Evolutionary conservation across 768 basidiomycete genomes (phyloP), one percentile per base, ranked within the genome.

Genomic region (Boletus sp.): DNA sequence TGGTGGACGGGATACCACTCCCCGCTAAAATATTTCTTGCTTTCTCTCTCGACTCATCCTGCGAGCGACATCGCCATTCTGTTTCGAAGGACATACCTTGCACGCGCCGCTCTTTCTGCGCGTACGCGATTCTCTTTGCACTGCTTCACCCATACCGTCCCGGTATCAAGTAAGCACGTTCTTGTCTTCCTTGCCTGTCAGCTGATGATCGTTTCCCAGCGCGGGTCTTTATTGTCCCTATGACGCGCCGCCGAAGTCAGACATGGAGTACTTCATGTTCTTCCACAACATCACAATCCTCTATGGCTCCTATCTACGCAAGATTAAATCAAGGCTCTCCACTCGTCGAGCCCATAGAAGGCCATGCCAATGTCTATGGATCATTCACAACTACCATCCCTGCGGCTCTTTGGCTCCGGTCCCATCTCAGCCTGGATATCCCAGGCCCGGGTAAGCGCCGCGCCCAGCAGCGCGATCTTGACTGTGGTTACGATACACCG

Each of bases 351-450:
- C 65, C 57, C 58, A 53, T 47, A n/a, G 47, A 64, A 33, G 70
- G 69, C 11, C 42, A 51, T 27, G 47, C 68, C 8, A 63, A 66
- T 32, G 70, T 66, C 32, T 62, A 65, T 38, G 77, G 75, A 33
- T 72, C 78, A 10, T 79, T 79, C 47, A 69, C 74, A 1, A 72
- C 75, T 0, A 77, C 75, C 0, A 50, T 58, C 17, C 64, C 73
- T n/a, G 74, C 74, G 15, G 44, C 58, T 8, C 59, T 68, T 3
- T 64, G 67, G 55, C 69, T 76, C 37, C 66, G 61, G 21, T 44
- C 59, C 19, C 63, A 48, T 21, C 59, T 63, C 27, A 32, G 25
- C 30, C 54, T 67, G 1, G 40, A 61, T 15, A 63, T 69, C 39
- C 63, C 66, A 7, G 19, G 33, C 33, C 34, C 48, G 15, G 41